phyloP scores from a whole-genome alignment of 202 grass and related monocot species.

The Bolboschoenoplectus hybrid region DNA sequence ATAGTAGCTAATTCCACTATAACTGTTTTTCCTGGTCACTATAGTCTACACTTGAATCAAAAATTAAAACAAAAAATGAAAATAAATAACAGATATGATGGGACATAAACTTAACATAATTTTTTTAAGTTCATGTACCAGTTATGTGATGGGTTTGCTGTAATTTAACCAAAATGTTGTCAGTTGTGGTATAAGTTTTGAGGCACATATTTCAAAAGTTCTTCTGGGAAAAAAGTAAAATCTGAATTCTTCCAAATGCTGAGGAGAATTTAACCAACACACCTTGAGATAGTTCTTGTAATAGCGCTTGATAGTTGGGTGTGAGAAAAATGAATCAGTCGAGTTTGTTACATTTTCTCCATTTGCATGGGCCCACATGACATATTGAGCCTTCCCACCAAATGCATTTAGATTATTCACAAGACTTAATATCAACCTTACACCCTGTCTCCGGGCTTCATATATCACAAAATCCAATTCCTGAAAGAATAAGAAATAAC shows the following conservation, averaged over 20 bases:
- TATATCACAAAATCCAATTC: conserved; percentile 90
- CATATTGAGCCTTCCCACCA: conserved; percentile 89
- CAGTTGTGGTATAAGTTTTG: neutral
- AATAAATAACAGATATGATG: neutral
- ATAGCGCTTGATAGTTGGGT: conserved; percentile 68
- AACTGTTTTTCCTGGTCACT: conserved; percentile 79
- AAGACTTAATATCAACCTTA: conserved; percentile 85
- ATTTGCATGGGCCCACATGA: conserved; percentile 79
- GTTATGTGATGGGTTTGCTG: conserved; percentile 49
- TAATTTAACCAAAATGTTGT: neutral
- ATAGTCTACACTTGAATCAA: conserved; percentile 51
- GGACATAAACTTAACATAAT: conserved; percentile 18
- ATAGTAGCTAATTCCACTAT: conserved; percentile 81
- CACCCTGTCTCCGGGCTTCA: conserved; percentile 62
- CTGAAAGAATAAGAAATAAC: conserved; percentile 44
- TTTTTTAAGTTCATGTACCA: conserved; percentile 50
- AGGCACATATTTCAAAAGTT: neutral
- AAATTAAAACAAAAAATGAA: conserved; percentile 5
- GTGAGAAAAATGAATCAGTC: conserved; percentile 74
- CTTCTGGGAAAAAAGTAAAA: neutral
- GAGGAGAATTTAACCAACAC: conserved; percentile 28
- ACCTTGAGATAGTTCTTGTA: conserved; percentile 90
- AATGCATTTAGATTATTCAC: conserved; percentile 90
- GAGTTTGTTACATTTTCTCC: conserved; percentile 63
- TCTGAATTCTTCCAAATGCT: conserved; percentile 13